A percentile compares a stretch with the other conserved stretches of the same genome.
Evolutionary conservation across 148 eudicot genomes (phyloP).

Genomic region (Nepenthes gracilis): DNA sequence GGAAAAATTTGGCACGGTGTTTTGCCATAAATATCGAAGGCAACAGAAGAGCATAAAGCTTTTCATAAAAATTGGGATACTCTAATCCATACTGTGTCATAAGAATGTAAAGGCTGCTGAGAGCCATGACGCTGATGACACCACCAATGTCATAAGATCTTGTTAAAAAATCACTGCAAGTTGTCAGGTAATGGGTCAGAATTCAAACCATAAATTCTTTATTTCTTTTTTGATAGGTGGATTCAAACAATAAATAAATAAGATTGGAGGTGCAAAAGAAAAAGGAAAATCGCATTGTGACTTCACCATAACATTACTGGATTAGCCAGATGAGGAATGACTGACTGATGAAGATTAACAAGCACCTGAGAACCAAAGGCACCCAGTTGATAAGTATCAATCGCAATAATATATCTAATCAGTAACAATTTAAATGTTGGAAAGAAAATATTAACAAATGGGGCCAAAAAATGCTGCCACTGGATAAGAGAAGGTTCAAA

Average conservation of each 20-base stretch:
- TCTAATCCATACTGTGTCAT: conserved; percentile 83
- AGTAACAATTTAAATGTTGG: neutral
- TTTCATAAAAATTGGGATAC: conserved; percentile 78
- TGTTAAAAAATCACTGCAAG: conserved; percentile 96
- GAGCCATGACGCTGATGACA: conserved; percentile 93
- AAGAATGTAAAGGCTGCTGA: conserved; percentile 71
- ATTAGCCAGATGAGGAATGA: conserved; percentile 72
- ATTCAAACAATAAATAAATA: neutral
- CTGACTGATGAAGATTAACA: conserved; percentile 57
- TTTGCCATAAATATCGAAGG: conserved; percentile 92
- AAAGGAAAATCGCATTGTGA: neutral
- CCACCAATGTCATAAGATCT: conserved; percentile 95
- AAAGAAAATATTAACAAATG: neutral
- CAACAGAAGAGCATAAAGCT: conserved; percentile 74
- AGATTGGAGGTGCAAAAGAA: neutral
- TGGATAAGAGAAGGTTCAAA: no score
- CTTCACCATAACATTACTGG: conserved; percentile 76
- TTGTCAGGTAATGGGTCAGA: conserved; percentile 6
- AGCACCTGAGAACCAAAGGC: conserved; percentile 52
- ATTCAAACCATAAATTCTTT: neutral
- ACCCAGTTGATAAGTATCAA: neutral
- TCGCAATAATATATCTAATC: neutral
- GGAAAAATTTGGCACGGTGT: conserved; percentile 81
- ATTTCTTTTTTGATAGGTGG: neutral
- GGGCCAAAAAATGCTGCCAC: neutral